Percentiles rank a stretch among this genome's conserved stretches.
Evolutionary conservation across 2,329 filamentous ascomycete genomes (phyloP).

Genomic region (Alternaria triticimaculans): DNA sequence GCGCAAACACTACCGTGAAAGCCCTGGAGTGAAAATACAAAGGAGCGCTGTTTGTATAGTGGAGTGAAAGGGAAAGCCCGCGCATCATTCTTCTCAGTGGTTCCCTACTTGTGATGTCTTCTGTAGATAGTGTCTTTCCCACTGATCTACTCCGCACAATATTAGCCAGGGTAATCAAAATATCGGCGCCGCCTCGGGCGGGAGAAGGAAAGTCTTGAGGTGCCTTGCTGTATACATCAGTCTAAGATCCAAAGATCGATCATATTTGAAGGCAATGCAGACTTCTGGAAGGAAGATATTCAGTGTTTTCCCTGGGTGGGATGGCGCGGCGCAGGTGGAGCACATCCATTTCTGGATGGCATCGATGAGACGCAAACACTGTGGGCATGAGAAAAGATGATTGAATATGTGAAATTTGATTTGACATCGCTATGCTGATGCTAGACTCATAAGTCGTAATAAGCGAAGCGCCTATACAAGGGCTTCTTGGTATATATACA

Average conservation of each 20-base stretch:
- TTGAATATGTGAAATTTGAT: not conserved
- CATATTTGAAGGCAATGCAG: not conserved
- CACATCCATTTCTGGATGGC: not conserved
- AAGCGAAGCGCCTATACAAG: not conserved
- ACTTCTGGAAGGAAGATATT: not conserved
- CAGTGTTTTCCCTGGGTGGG: not conserved
- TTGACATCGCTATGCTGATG: conserved; percentile 3
- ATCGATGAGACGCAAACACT: not conserved
- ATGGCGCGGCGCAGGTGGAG: not conserved
- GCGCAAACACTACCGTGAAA: not conserved
- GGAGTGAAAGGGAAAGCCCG: not conserved
- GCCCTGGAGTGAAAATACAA: not conserved
- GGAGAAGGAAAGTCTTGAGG: not conserved
- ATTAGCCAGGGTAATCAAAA: not conserved
- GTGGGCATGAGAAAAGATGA: not conserved
- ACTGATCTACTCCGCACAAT: not conserved
- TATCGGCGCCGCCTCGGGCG: too few relatives aligned
- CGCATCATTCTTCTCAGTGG: not conserved
- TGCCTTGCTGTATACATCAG: not conserved
- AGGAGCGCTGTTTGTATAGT: not conserved
- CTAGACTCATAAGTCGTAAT: conserved; percentile 8
- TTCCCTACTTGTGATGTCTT: not conserved
- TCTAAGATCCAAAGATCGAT: not conserved
- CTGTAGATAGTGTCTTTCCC: not conserved
- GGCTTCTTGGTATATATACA: conserved; percentile 9